Conservation (phyloP, 768 basidiomycete genomes). For the Calvatia gigantea region DNA sequence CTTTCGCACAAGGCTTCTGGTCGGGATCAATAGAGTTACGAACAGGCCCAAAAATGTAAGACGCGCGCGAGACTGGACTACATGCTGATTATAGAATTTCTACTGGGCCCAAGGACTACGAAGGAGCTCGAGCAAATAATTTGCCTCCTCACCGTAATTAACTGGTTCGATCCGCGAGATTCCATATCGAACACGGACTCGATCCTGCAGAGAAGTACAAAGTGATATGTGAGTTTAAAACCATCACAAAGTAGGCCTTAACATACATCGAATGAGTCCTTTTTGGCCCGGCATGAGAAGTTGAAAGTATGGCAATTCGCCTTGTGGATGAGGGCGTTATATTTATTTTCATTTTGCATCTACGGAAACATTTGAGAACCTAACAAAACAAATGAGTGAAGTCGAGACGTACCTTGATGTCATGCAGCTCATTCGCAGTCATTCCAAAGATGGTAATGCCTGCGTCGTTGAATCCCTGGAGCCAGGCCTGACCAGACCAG, state of each 20-base stretch:
- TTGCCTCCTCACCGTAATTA: conserved; percentile 69
- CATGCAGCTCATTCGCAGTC: conserved; percentile 72
- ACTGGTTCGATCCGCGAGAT: conserved; percentile 63
- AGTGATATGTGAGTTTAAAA: neutral
- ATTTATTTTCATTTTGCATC: conserved; percentile 59
- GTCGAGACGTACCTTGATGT: conserved; percentile 54
- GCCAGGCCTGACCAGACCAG: conserved; percentile 85
- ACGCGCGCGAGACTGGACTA: too few relatives aligned
- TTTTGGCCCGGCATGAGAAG: conserved; percentile 83
- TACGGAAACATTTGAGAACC: conserved; percentile 23
- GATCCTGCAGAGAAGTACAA: conserved; percentile 51
- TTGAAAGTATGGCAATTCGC: conserved; percentile 72
- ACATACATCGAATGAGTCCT: conserved; percentile 81
- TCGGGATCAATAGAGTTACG: too few relatives aligned
- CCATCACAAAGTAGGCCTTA: neutral
- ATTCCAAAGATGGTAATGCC: conserved; percentile 75
- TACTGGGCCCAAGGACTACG: conserved; percentile 54
- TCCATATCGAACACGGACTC: conserved; percentile 77
- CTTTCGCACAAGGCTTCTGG: neutral
- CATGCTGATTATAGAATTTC: neutral
- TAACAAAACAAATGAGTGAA: neutral
- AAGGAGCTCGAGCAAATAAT: conserved; percentile 55
- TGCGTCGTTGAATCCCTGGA: conserved; percentile 94
- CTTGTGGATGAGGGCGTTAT: conserved; percentile 54
- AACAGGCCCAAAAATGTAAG: too few relatives aligned